These are phyloP conservation scores for Hypoxylon sp. DNA, from an alignment of 2,329 filamentous ascomycete genomes.

Conservation along the genomic window DNA sequence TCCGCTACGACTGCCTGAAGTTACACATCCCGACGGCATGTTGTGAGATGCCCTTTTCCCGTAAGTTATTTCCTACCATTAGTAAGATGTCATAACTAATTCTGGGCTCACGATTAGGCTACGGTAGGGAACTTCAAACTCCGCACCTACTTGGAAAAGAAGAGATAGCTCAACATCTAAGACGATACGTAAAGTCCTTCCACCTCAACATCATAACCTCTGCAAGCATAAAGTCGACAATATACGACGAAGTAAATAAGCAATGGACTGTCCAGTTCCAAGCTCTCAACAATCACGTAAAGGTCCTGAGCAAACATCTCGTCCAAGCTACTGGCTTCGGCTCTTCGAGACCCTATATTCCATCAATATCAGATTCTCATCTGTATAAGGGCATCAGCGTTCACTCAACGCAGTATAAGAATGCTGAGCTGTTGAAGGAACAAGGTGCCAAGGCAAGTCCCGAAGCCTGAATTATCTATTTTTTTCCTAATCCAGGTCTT, in stretches of 20 bases:
- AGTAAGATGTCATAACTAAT: background rate
- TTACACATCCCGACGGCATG: conserved; percentile 58
- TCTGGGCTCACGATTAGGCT: conserved; percentile 27
- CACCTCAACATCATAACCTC: conserved; percentile 55
- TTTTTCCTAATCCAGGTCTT: conserved; percentile 27
- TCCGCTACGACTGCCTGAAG: conserved; percentile 57
- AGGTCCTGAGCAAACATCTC: conserved; percentile 45
- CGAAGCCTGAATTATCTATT: background rate
- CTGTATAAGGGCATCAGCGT: conserved; percentile 48
- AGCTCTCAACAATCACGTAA: conserved; percentile 13
- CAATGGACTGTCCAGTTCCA: conserved; percentile 51
- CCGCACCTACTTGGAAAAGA: conserved; percentile 45
- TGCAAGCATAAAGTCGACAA: conserved; percentile 48
- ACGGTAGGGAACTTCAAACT: conserved; percentile 35
- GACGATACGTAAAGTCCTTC: conserved; percentile 51
- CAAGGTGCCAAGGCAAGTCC: conserved; percentile 45
- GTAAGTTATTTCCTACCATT: conserved; percentile 37
- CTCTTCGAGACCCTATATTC: conserved; percentile 47
- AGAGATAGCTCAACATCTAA: conserved; percentile 47
- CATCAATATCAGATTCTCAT: conserved; percentile 41
- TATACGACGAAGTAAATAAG: conserved; percentile 44
- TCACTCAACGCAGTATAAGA: conserved; percentile 50
- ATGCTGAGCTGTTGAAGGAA: conserved; percentile 39
- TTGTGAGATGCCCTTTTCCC: conserved; percentile 56
- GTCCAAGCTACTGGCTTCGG: conserved; percentile 51